Conservation (phyloP, 1,139 yeast genomes). For the Zygosaccharomyces sapae region DNA sequence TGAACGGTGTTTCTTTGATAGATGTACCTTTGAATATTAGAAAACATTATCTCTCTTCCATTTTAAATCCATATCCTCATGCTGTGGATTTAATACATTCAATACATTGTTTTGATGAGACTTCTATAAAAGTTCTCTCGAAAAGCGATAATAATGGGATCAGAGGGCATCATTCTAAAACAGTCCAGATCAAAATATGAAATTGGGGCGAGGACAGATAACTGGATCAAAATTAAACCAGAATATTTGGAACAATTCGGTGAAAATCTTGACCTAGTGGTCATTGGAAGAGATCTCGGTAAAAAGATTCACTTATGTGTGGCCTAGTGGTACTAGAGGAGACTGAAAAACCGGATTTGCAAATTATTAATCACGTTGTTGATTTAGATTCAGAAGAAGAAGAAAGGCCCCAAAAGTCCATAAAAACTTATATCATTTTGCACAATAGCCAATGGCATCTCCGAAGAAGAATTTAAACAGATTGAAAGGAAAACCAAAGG, state of each 20-base stretch:
- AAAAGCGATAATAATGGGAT: slow-evolving; percentile 56
- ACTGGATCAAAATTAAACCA: slow-evolving; percentile 88
- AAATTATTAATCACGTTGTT: slow-evolving; percentile 9
- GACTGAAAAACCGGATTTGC: slow-evolving; percentile 20
- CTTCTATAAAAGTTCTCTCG: slow-evolving; percentile 56
- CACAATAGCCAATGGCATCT: slow-evolving; percentile 80
- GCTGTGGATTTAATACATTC: slow-evolving; percentile 55
- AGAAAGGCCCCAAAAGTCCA: slow-evolving; percentile 5
- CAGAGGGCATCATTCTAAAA: slow-evolving; percentile 84
- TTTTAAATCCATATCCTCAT: slow-evolving; percentile 46
- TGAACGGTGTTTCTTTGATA: slow-evolving; percentile 63
- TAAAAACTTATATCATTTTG: slow-evolving; percentile 58
- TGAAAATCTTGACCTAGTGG: slow-evolving; percentile 73
- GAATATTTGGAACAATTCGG: slow-evolving; percentile 85
- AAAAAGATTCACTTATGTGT: slow-evolving; percentile 73
- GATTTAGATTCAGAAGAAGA: slow-evolving; percentile 18
- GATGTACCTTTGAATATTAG: slow-evolving; percentile 53
- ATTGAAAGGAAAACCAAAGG: slow-evolving; percentile 57
- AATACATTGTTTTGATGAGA: slow-evolving; percentile 43
- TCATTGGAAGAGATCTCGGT: slow-evolving; percentile 75
- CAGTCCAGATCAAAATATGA: slow-evolving; percentile 55
- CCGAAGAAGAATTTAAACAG: slow-evolving; percentile 53
- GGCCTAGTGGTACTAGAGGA: slow-evolving; percentile 52
- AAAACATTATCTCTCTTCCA: slow-evolving; percentile 46
- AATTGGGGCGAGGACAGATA: slow-evolving; percentile 54